A percentile compares a stretch with the other conserved stretches of the same genome.
Evolutionary conservation across 441 rosid genomes (phyloP).

Genomic region (Francoa sonchifolia): DNA sequence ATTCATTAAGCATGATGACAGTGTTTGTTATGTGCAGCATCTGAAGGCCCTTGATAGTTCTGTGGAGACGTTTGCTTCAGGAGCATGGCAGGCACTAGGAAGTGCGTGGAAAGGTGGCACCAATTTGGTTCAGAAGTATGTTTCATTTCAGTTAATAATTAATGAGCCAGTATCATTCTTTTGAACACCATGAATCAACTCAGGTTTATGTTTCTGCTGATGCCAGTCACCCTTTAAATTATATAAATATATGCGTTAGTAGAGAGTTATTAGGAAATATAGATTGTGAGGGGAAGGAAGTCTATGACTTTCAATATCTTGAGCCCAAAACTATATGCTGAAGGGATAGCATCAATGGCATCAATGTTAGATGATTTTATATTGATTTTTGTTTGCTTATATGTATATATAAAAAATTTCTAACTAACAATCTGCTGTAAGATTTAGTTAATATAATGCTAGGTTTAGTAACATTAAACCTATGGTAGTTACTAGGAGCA

Average conservation of each 20-base stretch:
- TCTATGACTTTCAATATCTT: neutral
- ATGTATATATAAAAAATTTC: neutral
- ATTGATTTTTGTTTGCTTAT: constrained; percentile 1
- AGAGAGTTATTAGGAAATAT: no score
- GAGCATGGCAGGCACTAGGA: constrained; percentile 93
- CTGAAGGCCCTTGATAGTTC: constrained; percentile 74
- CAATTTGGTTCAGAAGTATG: constrained; percentile 69
- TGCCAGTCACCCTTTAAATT: no score
- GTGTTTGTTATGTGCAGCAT: constrained; percentile 31
- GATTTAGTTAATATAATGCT: no score
- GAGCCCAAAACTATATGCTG: neutral
- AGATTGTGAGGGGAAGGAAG: no score
- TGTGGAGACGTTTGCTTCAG: constrained; percentile 82
- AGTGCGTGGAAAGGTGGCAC: constrained; percentile 70
- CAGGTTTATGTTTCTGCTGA: no score
- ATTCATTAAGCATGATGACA: neutral
- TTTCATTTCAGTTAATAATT: constrained; percentile 9
- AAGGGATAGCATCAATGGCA: no score
- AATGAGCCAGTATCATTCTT: no score
- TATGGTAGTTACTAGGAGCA: no score
- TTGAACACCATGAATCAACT: no score
- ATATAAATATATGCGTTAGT: no score
- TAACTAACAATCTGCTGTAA: no score
- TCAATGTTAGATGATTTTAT: neutral
- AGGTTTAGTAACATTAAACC: no score